Evolutionary conservation across 306 rosid genomes (phyloP).

Genomic region (Senna siamea): DNA sequence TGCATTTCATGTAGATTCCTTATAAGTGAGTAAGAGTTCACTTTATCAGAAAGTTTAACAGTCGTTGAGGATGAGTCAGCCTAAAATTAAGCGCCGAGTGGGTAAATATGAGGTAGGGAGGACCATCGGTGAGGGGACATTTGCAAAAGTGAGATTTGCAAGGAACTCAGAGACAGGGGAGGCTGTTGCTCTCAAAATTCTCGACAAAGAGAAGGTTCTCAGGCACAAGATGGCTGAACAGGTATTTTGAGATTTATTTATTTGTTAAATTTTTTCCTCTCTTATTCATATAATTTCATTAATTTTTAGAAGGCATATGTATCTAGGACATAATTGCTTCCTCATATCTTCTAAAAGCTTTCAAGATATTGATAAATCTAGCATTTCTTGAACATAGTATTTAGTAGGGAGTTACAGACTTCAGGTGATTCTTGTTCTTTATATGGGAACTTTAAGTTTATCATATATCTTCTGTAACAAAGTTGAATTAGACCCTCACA

Average conservation of each 20-base stretch:
- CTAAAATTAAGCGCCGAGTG: conserved; percentile 82
- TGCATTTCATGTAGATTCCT: conserved; percentile 44
- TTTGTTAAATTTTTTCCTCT: not conserved
- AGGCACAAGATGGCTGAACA: conserved; percentile 99
- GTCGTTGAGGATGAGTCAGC: conserved; percentile 69
- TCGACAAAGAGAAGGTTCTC: conserved; percentile 97
- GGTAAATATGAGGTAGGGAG: conserved; percentile 97
- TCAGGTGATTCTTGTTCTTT: conserved; percentile 26
- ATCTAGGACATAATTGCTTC: conserved; percentile 17
- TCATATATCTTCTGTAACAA: not conserved
- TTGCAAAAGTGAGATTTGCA: conserved; percentile 94
- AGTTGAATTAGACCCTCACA: conserved; percentile 23
- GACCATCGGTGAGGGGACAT: conserved; percentile 97
- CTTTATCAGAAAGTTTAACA: conserved; percentile 25
- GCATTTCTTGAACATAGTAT: conserved; percentile 17
- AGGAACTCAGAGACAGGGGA: conserved; percentile 83
- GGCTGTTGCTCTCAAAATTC: conserved; percentile 86
- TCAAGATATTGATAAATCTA: conserved; percentile 17
- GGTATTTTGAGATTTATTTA: conserved; percentile 46
- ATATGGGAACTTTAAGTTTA: not conserved
- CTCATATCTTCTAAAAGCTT: conserved; percentile 15
- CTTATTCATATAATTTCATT: not conserved
- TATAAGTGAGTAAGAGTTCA: conserved; percentile 29
- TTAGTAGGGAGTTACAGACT: conserved; percentile 17
- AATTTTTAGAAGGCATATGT: not conserved